A percentile compares a stretch with the other conserved stretches of the same genome.
Evolutionary conservation across 805 yeast genomes (phyloP).

Genomic region (Sugiyamaella valdiviana): DNA sequence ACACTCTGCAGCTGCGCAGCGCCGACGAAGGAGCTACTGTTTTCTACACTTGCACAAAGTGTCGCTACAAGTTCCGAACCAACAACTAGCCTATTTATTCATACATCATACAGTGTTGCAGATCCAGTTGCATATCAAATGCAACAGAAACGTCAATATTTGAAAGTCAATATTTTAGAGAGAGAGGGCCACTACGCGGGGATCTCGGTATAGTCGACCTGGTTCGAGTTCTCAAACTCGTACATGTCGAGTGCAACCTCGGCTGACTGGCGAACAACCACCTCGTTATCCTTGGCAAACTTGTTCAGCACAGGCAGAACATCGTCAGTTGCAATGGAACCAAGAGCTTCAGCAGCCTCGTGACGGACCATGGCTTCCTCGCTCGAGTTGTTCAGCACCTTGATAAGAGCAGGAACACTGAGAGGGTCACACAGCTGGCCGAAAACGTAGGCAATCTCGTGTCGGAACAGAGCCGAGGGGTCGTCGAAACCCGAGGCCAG

Average conservation of each 20-base stretch:
- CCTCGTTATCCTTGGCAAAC: constrained; percentile 73
- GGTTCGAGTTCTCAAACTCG: constrained; percentile 83
- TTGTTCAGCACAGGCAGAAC: constrained; percentile 81
- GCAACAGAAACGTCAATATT: not conserved
- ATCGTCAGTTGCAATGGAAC: constrained; percentile 93
- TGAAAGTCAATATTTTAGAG: too few species aligned
- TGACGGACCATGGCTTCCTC: constrained; percentile 99
- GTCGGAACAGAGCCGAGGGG: constrained; percentile 89
- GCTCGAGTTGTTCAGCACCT: constrained; percentile 64
- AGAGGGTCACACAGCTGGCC: constrained; percentile 95
- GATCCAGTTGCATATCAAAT: not conserved
- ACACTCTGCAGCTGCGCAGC: constrained; percentile 90
- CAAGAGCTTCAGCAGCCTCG: constrained; percentile 98
- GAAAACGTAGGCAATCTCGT: constrained; percentile 96
- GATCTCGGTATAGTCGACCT: constrained; percentile 63
- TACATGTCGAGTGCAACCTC: constrained; percentile 97
- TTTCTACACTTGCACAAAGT: constrained; percentile 88
- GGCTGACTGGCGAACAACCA: constrained; percentile 94
- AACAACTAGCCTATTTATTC: constrained; percentile 50
- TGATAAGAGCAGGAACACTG: constrained; percentile 79
- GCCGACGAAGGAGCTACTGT: constrained; percentile 99
- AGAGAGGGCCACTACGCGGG: constrained; percentile 6
- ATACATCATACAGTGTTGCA: not conserved
- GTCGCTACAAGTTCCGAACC: constrained; percentile 91
- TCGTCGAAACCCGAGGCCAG: constrained; percentile 86